Conservation (phyloP, 2,329 filamentous ascomycete species). For the Alternaria hordeiaustralica region DNA sequence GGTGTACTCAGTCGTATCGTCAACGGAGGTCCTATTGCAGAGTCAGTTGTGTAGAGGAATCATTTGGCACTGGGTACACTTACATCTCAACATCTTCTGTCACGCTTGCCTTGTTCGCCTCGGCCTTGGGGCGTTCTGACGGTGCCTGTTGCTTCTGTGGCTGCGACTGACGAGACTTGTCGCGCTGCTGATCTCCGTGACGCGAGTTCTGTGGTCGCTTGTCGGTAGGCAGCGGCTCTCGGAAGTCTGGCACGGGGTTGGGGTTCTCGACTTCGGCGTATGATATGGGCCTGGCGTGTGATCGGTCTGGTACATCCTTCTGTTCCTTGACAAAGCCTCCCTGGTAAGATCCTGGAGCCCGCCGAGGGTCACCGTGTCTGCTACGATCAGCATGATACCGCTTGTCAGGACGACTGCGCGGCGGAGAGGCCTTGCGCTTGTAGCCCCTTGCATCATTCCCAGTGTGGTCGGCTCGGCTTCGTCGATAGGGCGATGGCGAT, state of each 20-base stretch:
- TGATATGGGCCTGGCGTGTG: constrained; percentile 34
- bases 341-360: constrained; percentile 52
- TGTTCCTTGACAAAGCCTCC: constrained; percentile 15
- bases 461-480: constrained; percentile 29
- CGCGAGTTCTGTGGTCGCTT: constrained; percentile 7
- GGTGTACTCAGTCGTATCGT: constrained; percentile 28
- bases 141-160: constrained; percentile 13
- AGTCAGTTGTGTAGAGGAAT: constrained; percentile 12
- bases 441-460: constrained; percentile 41
- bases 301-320: constrained; percentile 15
- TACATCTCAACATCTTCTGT: constrained; percentile 28
- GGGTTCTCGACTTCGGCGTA: constrained; percentile 51
- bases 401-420: constrained; percentile 59
- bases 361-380: constrained; percentile 63
- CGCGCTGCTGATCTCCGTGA: constrained; percentile 1
- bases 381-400: constrained; percentile 53
- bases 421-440: constrained; percentile 52
- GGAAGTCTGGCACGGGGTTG: constrained; percentile 45
- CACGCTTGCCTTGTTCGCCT: constrained; percentile 5
- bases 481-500: constrained; percentile 39
- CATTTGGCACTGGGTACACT: neutral
- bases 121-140: constrained; percentile 1
- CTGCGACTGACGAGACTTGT: constrained; percentile 5
- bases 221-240: constrained; percentile 16
- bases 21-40: constrained; percentile 18